phyloP scores from a whole-genome alignment of 2,329 filamentous ascomycete species.

The Colletotrichum liaoningense region DNA sequence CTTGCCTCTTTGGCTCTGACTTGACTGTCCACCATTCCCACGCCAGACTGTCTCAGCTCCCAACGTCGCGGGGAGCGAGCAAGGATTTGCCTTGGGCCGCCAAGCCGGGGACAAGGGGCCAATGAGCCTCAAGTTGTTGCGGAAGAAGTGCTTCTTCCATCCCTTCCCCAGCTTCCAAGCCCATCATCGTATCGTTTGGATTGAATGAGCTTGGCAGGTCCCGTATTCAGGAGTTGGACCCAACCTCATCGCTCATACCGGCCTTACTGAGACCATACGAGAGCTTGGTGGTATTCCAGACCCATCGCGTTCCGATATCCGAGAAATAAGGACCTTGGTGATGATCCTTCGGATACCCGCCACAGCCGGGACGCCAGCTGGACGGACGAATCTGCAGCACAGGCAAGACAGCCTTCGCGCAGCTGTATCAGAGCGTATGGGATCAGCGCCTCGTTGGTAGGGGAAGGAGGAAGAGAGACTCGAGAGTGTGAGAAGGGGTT shows the following conservation, averaged over 20 bases:
- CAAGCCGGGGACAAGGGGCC: constrained; percentile 23
- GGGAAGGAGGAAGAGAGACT: constrained; percentile 26
- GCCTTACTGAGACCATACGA: constrained; percentile 13
- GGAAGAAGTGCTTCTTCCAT: constrained; percentile 28
- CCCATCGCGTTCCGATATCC: constrained; percentile 6
- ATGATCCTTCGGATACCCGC: constrained; percentile 17
- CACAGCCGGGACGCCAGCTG: constrained; percentile 12
- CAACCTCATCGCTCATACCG: background rate
- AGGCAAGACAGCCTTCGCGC: constrained; percentile 30
- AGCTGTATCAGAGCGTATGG: constrained; percentile 36
- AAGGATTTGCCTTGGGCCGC: constrained; percentile 21
- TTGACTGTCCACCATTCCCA: constrained; percentile 34
- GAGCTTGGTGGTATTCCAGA: background rate
- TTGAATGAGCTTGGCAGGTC: constrained; percentile 24
- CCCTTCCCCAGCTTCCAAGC: constrained; percentile 24
- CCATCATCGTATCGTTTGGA: constrained; percentile 35
- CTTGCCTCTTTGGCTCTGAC: constrained; percentile 27
- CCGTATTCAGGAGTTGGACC: constrained; percentile 17
- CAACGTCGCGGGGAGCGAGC: constrained; percentile 31
- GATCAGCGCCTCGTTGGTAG: constrained; percentile 21
- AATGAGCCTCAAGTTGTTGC: constrained; percentile 15
- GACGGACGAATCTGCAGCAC: constrained; percentile 15
- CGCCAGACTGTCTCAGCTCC: constrained; percentile 33
- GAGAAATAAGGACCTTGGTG: constrained; percentile 12
- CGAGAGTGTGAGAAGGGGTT: constrained; percentile 23